Base-by-base conservation (phyloP, 768 basidiomycete species). In the Hebeloma cylindrosporum region DNA sequence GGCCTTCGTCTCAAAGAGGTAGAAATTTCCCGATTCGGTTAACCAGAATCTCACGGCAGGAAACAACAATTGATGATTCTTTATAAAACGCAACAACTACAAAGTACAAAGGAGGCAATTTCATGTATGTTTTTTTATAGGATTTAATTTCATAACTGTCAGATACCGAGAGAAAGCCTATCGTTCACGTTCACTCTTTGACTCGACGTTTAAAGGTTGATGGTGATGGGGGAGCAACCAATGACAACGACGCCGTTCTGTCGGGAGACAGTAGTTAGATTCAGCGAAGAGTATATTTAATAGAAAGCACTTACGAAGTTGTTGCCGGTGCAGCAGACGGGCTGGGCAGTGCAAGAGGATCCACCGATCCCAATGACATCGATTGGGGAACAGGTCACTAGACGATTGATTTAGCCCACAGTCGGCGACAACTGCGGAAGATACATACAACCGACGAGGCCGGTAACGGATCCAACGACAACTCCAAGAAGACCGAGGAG, bases 271-370 rank as follows among this genome's bases (percentile, higher is more conserved):
- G 1, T 23, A 4, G 23, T 44, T 18, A 46, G 36, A 18, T 33
- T 31, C 33, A 27, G 32, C 42, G 31, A 13, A 30, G 20, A 9
- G 17, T 14, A n/a, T 13, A 20, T 9, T n/a, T 21, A 21, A 11
- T 22, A 5, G 8, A n/a, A 9, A 13, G 4, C 4, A 43, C 54
- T 55, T 38, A 60, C 53, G 52, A 63, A 64, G 52, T 20, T 47
- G 37, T 62, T 60, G 40, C 57, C 45, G 13, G 46, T 41, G 61
- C 62, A 66, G 46, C 63, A 65, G 36, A 63, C 62, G 33, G 60
- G 53, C 41, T 65, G 61, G 14, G 51, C 50, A 22, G 43, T 21
- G 48, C 59, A 62, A 25, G 56, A 56, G 31, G 25, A 49, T 9
- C 61, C 56, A 16, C 52, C 49, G 33, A 40, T 35, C 7, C 62